phyloP scores from a whole-genome alignment of 2,329 filamentous ascomycete species.

The Dissoconium aciculare region DNA sequence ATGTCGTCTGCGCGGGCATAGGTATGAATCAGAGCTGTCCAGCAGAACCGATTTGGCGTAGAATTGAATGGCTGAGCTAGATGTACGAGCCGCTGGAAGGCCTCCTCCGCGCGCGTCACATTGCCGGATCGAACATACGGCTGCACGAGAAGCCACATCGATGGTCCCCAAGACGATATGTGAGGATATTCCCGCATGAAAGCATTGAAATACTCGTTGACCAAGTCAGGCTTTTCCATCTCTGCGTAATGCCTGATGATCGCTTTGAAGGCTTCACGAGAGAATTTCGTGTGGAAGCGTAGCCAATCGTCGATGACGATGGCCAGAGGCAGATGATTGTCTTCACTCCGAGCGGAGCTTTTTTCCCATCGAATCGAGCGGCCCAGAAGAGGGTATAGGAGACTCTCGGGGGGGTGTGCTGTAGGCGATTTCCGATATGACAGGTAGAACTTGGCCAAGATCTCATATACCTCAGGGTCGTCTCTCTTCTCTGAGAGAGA shows the following conservation, averaged over 20 bases:
- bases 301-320: conserved; percentile 17
- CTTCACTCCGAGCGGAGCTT: not conserved
- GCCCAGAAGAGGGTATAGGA: conserved; percentile 9
- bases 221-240: conserved; percentile 21
- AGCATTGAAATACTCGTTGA: conserved; percentile 23
- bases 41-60: conserved; percentile 44
- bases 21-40: conserved; percentile 65
- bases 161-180: conserved; percentile 10
- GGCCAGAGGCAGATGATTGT: conserved; percentile 2
- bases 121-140: conserved; percentile 58
- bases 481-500: not conserved
- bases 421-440: conserved; percentile 4
- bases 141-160: conserved; percentile 43
- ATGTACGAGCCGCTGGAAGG: conserved; percentile 47
- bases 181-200: conserved; percentile 13
- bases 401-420: conserved; percentile 3
- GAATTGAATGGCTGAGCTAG: conserved; percentile 11
- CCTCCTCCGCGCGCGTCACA: conserved; percentile 39
- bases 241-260: conserved; percentile 21
- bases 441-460: conserved; percentile 6
- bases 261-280: conserved; percentile 7
- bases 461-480: not conserved
- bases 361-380: conserved; percentile 4
- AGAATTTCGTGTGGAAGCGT: conserved; percentile 12
- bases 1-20: conserved; percentile 53